phyloP scores from a whole-genome alignment of 2,329 filamentous ascomycete species.

The Monosporascus ibericus region DNA sequence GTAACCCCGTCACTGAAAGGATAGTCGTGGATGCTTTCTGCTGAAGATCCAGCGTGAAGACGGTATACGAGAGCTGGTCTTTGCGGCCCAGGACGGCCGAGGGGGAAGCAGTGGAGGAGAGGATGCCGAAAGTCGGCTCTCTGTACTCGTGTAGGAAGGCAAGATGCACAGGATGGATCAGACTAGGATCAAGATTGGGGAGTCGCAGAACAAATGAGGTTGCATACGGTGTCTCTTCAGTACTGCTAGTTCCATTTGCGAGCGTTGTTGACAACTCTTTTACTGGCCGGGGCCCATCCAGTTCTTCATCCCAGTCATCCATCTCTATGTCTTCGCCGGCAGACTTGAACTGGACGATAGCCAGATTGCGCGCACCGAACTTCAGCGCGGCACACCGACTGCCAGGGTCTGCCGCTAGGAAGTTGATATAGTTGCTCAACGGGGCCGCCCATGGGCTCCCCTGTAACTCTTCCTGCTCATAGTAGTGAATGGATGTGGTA shows the following conservation, averaged over 20 bases:
- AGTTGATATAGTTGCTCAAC: conserved; percentile 70
- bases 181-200: conserved; percentile 77
- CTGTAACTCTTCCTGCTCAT: conserved; percentile 86
- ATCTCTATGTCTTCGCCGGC: conserved; percentile 82
- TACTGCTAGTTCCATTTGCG: conserved; percentile 38
- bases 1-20: conserved; percentile 76
- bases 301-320: conserved; percentile 81
- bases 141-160: conserved; percentile 95
- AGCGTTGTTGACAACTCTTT: conserved; percentile 37
- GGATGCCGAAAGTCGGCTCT: conserved; percentile 92
- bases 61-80: conserved; percentile 83
- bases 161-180: conserved; percentile 86
- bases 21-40: conserved; percentile 91
- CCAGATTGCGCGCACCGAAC: conserved; percentile 82
- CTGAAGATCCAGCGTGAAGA: conserved; percentile 91
- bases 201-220: conserved; percentile 91
- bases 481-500: conserved; percentile 95
- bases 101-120: conserved; percentile 69
- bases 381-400: conserved; percentile 92
- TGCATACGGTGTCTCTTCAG: conserved; percentile 69
- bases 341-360: conserved; percentile 89
- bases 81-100: conserved; percentile 77
- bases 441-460: conserved; percentile 76
- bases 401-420: conserved; percentile 80
- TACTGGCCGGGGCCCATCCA: conserved; percentile 60